Base-by-base conservation (phyloP, 108 stramenopile genomes). In the Nitzschia inconspicua region DNA sequence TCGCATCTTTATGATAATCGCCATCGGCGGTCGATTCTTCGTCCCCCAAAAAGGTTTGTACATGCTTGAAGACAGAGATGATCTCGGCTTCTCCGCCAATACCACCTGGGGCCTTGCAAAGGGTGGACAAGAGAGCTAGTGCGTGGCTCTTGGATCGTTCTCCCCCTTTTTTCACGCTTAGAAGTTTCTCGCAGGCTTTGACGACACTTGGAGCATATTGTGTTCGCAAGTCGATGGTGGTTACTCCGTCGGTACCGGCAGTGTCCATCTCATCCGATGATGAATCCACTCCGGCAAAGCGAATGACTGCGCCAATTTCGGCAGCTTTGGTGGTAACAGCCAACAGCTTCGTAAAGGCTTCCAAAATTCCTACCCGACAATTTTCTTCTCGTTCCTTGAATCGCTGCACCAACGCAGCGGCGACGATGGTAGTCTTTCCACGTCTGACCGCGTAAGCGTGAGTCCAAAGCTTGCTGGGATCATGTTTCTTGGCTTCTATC, bases 381-480 rank as follows among this genome's bases (percentile, higher is more conserved):
- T 97, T 99, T 66, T 99, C 98, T 64, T 99, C 98, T 4, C 98
- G 83, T 76, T 99, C 98, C 70, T 94, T 97, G 80, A 96, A 96
- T 18, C 96, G 76, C 30, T 60, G 60, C 18, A 98, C 82, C 18
- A 98, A 68, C 57, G 86, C 89, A 47, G 70, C 70, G 7, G 90
- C 92, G 1, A 90, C 77, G 46, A 78, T 73, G 10, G 72, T 57
- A 20, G 79, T 64, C 49, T 83, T 80, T 16, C 70, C 60, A 47
- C 77, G 61, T 37, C 75, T 77, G 63, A 82, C 76, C 6, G 70
- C 54, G 68, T 75, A 88, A 30, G 65, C 41, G 19, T 57, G 70
- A 26, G 75, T 80, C 89, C 87, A 91, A 1, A 91, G 64, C 43
- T 65, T 66, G 28, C 80, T 72, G 20, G 90, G 92, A 75, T 89